Evolutionary conservation across 2,329 filamentous ascomycete genomes (phyloP).

Genomic region (Fusarium robinianum): DNA sequence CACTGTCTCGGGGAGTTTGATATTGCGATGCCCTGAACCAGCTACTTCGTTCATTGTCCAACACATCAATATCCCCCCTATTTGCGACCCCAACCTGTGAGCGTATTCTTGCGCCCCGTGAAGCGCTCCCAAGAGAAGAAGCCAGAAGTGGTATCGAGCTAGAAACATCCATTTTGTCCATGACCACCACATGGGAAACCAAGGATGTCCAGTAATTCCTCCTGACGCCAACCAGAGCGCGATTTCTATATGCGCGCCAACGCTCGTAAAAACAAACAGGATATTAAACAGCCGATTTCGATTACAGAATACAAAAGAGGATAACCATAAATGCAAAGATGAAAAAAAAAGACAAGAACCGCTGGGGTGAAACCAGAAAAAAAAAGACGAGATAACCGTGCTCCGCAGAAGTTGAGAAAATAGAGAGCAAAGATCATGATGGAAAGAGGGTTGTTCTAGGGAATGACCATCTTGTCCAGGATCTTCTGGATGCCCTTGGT

Average conservation of each 20-base stretch:
- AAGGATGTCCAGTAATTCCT: constrained; percentile 15
- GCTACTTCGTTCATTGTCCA: too few relatives aligned
- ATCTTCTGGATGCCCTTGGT: constrained; percentile 66
- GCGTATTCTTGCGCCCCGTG: too few relatives aligned
- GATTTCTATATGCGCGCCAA: constrained; percentile 35
- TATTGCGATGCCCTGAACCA: too few relatives aligned
- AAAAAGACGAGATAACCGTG: too few relatives aligned
- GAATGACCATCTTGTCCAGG: constrained; percentile 65
- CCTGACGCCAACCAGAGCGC: constrained; percentile 27
- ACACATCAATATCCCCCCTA: too few relatives aligned
- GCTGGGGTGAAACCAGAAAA: constrained; percentile 5
- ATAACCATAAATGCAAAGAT: too few relatives aligned
- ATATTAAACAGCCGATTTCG: constrained; percentile 25
- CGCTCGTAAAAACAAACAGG: too few relatives aligned
- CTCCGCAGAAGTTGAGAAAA: neutral
- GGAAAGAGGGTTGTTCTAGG: constrained; percentile 2
- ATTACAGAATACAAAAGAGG: constrained; percentile 4
- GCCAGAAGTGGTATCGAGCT: constrained; percentile 27
- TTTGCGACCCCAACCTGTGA: too few relatives aligned
- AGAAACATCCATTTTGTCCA: neutral
- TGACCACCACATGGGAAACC: constrained; percentile 2
- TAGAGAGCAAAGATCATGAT: too few relatives aligned
- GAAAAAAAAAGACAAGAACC: neutral
- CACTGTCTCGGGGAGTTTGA: too few relatives aligned
- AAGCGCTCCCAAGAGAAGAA: too few relatives aligned